Conservation (phyloP, 306 rosid genomes). For the Lathyrus sativus region DNA sequence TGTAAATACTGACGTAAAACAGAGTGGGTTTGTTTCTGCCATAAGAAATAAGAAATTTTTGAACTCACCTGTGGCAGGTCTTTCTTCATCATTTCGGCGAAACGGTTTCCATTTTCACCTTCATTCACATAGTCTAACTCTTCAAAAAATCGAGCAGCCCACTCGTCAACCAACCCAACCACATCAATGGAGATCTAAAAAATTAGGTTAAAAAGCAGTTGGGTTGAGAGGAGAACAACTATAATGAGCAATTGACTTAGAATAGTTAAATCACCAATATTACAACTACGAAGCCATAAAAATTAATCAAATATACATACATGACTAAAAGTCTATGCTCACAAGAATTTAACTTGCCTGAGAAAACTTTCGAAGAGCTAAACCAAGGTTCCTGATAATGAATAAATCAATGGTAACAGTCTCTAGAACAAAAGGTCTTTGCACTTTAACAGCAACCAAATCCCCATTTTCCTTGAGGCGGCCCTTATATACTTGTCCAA, state of each 20-base stretch:
- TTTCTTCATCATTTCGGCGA: slow-evolving; percentile 96
- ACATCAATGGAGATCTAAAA: slow-evolving; percentile 88
- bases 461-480: slow-evolving; percentile 92
- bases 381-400: slow-evolving; percentile 84
- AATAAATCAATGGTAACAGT: slow-evolving; percentile 89
- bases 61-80: slow-evolving; percentile 91
- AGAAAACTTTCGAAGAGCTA: slow-evolving; percentile 86
- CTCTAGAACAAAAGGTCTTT: slow-evolving; percentile 97
- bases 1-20: not conserved
- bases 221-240: slow-evolving; percentile 26
- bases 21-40: not conserved
- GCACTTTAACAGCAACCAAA: slow-evolving; percentile 97
- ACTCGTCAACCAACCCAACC: slow-evolving; percentile 97
- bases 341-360: slow-evolving; percentile 61
- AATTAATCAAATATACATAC: slow-evolving; percentile 17
- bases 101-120: slow-evolving; percentile 87
- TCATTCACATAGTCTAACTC: slow-evolving; percentile 94
- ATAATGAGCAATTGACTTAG: slow-evolving; percentile 32
- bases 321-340: slow-evolving; percentile 31
- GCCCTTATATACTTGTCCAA: slow-evolving; percentile 98
- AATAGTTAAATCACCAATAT: slow-evolving; percentile 22
- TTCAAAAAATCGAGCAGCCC: slow-evolving; percentile 99
- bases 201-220: slow-evolving; percentile 28
- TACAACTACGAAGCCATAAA: slow-evolving; percentile 20
- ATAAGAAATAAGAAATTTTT: slow-evolving; percentile 7